Base-by-base conservation (phyloP, 2,329 filamentous ascomycete genomes). In the Elsinoe perseae region DNA sequence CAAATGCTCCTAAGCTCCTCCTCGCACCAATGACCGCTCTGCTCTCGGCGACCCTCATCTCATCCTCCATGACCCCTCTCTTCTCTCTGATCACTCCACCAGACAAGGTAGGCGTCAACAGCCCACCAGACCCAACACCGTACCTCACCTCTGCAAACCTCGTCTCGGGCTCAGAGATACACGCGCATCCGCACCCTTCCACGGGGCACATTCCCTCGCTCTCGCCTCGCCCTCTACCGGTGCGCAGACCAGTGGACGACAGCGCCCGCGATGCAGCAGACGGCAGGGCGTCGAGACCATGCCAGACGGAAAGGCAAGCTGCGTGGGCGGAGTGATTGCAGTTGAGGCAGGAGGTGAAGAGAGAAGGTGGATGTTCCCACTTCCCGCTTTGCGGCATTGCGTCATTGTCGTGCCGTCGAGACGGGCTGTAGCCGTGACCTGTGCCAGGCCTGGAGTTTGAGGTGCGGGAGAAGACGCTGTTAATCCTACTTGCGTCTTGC, bases 301-400 rank as follows among this genome's bases (percentile, higher is more conserved):
- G 77, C 81, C 81, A 84, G 12, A 73, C 72, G 6, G 71, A 72
- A 27, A 83, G 72, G 64, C 82, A 85, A 50, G 75, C 75, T 4
- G 75, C 69, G 63, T 85, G 82, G 1, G 77, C 80, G 36, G 78
- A 76, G 62, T 85, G 82, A 3, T 80, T 80, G 65, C 82, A 85
- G 10, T 77, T 71, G 62, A 81, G 73, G 65, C 82, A 85, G 71
- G 76, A 77, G 4, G 77, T 75, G 75, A 77, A 82, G 18, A 81
- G 71, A 5, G 66, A 64, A 14, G 70, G 57, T 58, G 57, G 60
- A 57, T 66, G 60, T 59, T 50, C 18, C 32, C 27, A 50, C 6
- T 21, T 44, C 8, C 20, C 14, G 20, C 20, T 44, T 18, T 44
- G 40, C 9, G 40, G 3, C 3, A 3, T 14, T 14, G 12, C 32